A percentile compares a stretch with the other conserved stretches of the same genome.
phyloP scores from a whole-genome alignment of 371 early-diverging fungal species.

The Mucor saturninus region DNA sequence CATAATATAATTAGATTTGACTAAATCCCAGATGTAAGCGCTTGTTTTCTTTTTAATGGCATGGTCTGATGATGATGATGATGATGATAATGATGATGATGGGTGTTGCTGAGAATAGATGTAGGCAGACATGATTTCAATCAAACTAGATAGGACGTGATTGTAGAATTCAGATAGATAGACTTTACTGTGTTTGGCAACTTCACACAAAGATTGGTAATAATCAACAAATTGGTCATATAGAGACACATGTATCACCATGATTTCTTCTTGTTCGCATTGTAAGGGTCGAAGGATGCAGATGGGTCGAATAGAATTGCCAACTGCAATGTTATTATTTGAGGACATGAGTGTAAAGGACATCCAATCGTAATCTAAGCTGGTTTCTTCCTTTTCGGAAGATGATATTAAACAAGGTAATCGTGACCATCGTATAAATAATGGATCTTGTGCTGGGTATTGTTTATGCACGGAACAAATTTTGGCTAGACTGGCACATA shows the following conservation, averaged over 20 bases:
- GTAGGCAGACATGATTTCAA: conserved; percentile 4
- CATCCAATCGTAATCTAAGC: conserved; percentile 30
- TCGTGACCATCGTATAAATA: conserved; percentile 32
- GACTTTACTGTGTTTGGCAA: conserved; percentile 1
- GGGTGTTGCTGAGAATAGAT: neutral
- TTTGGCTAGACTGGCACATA: conserved; percentile 20
- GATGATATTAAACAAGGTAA: conserved; percentile 10
- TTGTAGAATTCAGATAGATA: conserved; percentile 23
- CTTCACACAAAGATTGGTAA: conserved; percentile 5
- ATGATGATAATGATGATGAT: neutral
- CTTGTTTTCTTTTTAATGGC: neutral
- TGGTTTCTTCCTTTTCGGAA: conserved; percentile 2
- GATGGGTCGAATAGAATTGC: conserved; percentile 8
- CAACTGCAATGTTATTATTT: neutral
- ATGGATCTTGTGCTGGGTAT: neutral
- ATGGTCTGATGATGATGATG: neutral
- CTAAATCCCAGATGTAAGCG: conserved; percentile 4
- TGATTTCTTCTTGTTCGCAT: neutral
- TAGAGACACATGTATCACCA: conserved; percentile 16
- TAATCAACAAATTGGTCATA: conserved; percentile 17
- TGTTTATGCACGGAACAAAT: conserved; percentile 7
- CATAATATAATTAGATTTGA: conserved; percentile 13
- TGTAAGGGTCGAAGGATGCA: conserved; percentile 20
- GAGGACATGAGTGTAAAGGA: conserved; percentile 16
- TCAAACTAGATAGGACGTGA: conserved; percentile 6